Evolutionary conservation across 163 green algal species (phyloP), one percentile per base, ranked within the genome.

Genomic region (Chloroidium sp.): DNA sequence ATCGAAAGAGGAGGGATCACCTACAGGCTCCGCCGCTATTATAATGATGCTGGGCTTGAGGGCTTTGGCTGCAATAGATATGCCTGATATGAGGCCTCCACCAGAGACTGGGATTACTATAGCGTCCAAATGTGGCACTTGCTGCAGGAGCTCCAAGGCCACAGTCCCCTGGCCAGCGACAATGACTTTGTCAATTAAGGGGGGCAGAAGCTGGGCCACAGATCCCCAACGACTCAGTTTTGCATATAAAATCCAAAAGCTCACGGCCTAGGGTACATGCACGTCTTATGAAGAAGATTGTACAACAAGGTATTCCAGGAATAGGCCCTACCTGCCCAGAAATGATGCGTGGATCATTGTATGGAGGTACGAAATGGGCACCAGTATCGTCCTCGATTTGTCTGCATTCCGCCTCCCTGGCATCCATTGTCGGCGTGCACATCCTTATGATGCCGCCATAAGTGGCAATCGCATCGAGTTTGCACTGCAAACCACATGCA

Each of bases 61-160:
- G 0, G 84, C 85, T 81, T 96, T 95, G 59, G 87, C 91, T 0
- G 90, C 92, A 0, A 93, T 79, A 4, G 93, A 87, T 60, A 96
- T 93, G 74, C 92, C 92, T 61, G 81, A 89, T 67, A 93, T 91
- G 90, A 97, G 93, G 75, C 93, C 93, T 0, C 93, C 93, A 3
- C 93, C 93, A 4, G 84, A 90, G 1, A 96, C 86, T 0, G 92
- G 91, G 61, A 95, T 90, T 0, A 95, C 86, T 59, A 95, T 84
- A 0, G 89, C 92, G 57, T 95, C 90, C 61, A 95, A 86, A 0
- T 90, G 69, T 1, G 84, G 86, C 67, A 81, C 69, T 59, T 80
- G 62, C 57, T 61, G 14, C 62, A 97, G 84, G 2, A 97, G 81
- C 86, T 97, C 93, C 69, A 96, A 82, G 1, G 85, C 93, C 0